These are phyloP conservation scores for Geosiphon pyriformis DNA, from an alignment of 192 early-diverging fungal genomes.

Conservation along the genomic window DNA sequence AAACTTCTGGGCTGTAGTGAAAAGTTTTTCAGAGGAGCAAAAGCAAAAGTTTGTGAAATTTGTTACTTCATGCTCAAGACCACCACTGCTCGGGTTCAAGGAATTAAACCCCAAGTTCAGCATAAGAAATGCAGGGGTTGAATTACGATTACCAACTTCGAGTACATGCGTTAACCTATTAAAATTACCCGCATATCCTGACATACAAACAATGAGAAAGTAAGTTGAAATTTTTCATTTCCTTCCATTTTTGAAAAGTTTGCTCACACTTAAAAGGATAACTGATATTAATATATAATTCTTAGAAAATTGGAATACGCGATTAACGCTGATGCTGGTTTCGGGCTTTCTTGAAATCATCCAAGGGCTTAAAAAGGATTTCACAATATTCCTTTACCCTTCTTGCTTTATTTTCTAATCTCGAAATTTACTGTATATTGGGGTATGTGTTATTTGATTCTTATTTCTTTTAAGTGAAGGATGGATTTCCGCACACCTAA, in stretches of 20 bases:
- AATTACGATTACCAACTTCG: conserved; percentile 72
- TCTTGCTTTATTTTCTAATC: too few relatives aligned
- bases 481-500: too few relatives aligned
- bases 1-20: conserved; percentile 55
- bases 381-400: too few relatives aligned
- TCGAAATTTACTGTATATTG: too few relatives aligned
- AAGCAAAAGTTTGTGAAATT: conserved; percentile 68
- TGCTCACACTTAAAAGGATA: conserved; percentile 2
- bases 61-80: conserved; percentile 85
- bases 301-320: conserved; percentile 78
- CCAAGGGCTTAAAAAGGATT: too few relatives aligned
- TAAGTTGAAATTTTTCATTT: conserved; percentile 29
- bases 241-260: not conserved
- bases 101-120: conserved; percentile 67
- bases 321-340: conserved; percentile 83
- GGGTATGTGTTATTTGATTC: too few relatives aligned
- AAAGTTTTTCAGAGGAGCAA: conserved; percentile 42
- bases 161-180: conserved; percentile 87
- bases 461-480: too few relatives aligned
- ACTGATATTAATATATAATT: conserved; percentile 23
- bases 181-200: conserved; percentile 78
- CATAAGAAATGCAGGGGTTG: conserved; percentile 61
- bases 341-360: conserved; percentile 81
- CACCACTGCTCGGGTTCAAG: conserved; percentile 87
- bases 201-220: conserved; percentile 46